Evolutionary conservation across 768 basidiomycete species (phyloP).

Genomic region (Amanita phalloides): DNA sequence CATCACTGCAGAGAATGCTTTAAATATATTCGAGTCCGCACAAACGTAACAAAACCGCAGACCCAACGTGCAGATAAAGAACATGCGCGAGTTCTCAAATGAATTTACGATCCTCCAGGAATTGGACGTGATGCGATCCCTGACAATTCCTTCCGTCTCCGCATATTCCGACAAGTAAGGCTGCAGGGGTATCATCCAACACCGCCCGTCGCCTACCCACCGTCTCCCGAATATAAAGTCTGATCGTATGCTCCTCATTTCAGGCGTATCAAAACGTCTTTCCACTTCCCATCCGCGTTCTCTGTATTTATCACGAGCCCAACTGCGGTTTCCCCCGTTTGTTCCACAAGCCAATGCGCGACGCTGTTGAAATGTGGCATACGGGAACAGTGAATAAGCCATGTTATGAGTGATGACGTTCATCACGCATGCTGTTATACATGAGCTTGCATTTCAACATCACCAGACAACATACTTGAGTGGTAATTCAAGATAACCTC

Average conservation of each 20-base stretch:
- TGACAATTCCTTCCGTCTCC: not conserved
- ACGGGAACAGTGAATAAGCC: conserved; percentile 30
- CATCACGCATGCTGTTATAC: conserved; percentile 27
- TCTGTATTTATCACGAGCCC: conserved; percentile 21
- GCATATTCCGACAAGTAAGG: not conserved
- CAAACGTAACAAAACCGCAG: not conserved
- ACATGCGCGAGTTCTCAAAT: not conserved
- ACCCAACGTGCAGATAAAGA: not conserved
- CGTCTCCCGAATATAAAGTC: not conserved
- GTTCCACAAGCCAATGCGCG: conserved; percentile 13
- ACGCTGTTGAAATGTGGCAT: conserved; percentile 25
- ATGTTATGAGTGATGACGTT: conserved; percentile 28
- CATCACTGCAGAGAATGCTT: not conserved
- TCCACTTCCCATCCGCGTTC: conserved; percentile 23
- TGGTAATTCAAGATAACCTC: conserved; percentile 15
- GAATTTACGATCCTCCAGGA: not conserved
- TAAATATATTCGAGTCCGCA: not conserved
- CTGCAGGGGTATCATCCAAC: not conserved
- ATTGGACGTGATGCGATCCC: not conserved
- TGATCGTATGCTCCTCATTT: not conserved
- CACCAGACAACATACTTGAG: conserved; percentile 10
- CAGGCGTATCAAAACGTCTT: not conserved
- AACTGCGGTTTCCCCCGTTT: conserved; percentile 1
- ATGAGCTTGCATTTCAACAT: not conserved
- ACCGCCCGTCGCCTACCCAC: not conserved